Evolutionary conservation across 2,329 filamentous ascomycete species (phyloP).

Genomic region (Fusarium sp.): DNA sequence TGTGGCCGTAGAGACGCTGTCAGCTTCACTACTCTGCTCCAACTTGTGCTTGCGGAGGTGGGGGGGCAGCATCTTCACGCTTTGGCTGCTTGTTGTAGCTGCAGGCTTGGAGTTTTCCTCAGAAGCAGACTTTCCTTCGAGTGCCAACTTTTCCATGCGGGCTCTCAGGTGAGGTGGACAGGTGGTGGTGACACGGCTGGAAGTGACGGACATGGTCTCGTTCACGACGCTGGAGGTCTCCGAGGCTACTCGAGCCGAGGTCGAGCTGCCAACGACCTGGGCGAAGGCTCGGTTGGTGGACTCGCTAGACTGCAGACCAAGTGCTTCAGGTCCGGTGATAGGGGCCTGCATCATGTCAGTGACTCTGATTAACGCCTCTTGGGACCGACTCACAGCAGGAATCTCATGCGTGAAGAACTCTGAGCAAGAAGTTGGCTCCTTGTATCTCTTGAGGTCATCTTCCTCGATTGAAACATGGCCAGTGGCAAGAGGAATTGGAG

Average conservation of each 20-base stretch:
- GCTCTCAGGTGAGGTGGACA: neutral
- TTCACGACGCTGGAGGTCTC: constrained; percentile 23
- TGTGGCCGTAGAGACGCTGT: constrained; percentile 48
- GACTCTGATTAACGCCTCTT: neutral
- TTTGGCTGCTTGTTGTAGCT: neutral
- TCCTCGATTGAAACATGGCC: constrained; percentile 51
- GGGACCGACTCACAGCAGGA: constrained; percentile 27
- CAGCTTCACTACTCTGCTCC: neutral
- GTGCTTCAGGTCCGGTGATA: constrained; percentile 36
- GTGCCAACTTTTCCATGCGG: neutral
- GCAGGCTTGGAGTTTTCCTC: neutral
- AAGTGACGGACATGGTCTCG: constrained; percentile 16
- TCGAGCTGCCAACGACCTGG: neutral
- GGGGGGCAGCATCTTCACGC: constrained; percentile 8
- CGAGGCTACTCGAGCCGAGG: neutral
- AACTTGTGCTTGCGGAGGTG: constrained; percentile 6
- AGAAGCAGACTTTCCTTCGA: neutral
- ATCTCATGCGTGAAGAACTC: constrained; percentile 45
- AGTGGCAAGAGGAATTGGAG: constrained; percentile 46
- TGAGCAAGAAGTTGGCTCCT: constrained; percentile 19
- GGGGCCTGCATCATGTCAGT: constrained; percentile 43
- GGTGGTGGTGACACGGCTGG: neutral
- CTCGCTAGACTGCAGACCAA: constrained; percentile 37
- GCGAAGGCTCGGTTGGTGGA: neutral
- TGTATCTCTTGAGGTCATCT: constrained; percentile 19